Conservation (phyloP, 2,329 filamentous ascomycete species). For the Fusarium sp. region DNA sequence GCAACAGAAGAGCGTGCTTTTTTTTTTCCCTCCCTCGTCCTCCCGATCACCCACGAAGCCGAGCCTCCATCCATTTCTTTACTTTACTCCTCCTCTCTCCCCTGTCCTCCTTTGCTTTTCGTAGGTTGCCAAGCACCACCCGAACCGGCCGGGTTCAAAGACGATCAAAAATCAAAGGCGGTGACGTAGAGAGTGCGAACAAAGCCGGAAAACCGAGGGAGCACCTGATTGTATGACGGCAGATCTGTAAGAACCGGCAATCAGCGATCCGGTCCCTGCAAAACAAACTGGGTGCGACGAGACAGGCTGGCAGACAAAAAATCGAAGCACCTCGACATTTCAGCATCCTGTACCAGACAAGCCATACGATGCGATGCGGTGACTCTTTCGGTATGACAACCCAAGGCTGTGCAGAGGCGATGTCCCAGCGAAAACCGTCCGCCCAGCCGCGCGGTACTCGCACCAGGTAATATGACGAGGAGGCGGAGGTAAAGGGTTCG, state of each 20-base stretch:
- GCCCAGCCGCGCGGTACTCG: constrained; percentile 29
- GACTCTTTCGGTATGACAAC: constrained; percentile 21
- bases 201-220: constrained; percentile 26
- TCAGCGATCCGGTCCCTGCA: constrained; percentile 22
- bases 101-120: background rate
- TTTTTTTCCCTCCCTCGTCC: background rate
- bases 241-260: constrained; percentile 34
- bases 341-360: constrained; percentile 13
- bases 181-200: constrained; percentile 31
- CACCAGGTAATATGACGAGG: constrained; percentile 24
- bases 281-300: background rate
- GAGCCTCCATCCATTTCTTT: constrained; percentile 9
- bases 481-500: constrained; percentile 16
- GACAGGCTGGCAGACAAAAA: constrained; percentile 21
- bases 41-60: background rate
- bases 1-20: constrained; percentile 20
- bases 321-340: constrained; percentile 26
- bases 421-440: constrained; percentile 17
- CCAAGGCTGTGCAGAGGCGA: constrained; percentile 23
- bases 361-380: constrained; percentile 16
- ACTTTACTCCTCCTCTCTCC: background rate
- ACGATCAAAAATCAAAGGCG: constrained; percentile 2
- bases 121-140: background rate
- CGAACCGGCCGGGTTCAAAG: constrained; percentile 6
- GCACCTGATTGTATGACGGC: constrained; percentile 30